Evolutionary conservation across 108 stramenopile species (phyloP), one percentile per base, ranked within the genome.

Genomic region (Pseudonitzschia multistriata): DNA sequence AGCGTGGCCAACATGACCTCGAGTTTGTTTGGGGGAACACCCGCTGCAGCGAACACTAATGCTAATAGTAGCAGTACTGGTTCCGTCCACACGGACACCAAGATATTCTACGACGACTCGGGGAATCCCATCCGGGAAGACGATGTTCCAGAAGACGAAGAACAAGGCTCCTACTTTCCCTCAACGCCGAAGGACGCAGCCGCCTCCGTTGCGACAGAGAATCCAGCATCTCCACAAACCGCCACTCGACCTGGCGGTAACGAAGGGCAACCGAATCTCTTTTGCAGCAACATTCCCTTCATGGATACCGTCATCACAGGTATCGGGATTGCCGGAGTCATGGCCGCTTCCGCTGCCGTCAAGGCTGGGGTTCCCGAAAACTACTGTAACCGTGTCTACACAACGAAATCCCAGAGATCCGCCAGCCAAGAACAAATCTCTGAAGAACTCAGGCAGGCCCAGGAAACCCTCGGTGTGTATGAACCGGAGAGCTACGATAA

Each of bases 71-170:
- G 33, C 22, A 17, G 15, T 19, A 3, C 33, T 61, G 6, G 11
- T n/a, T 0, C 30, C 25, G 8, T 35, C 14, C 30, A 37, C 2
- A 35, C 22, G 4, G 21, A 64, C 13, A 33, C 25, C 31, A 67
- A 52, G 30, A 30, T 78, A 25, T 22, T 78, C 7, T 78, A 78
- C 30, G 77, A 78, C 30, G 77, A 78, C 62, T 49, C 56, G 61
- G 77, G 77, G 31, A 78, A 78, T 62, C 77, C 77, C 0, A 72
- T 68, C 13, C 27, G 22, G 37, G 63, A 64, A 29, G 42, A 47
- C 40, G 63, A 64, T 59, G 31, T 35, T 2, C 5, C 11, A 0
- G 34, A 33, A 14, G 21, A 59, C 19, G 36, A 59, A 2, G 54
- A 14, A 3, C n/a, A 59, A 30, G 31, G 10, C 14, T 59, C 34